Percentiles rank a stretch among this genome's conserved stretches.
phyloP scores from a whole-genome alignment of 1,139 yeast species.

The Suhomyces wounanorum region DNA sequence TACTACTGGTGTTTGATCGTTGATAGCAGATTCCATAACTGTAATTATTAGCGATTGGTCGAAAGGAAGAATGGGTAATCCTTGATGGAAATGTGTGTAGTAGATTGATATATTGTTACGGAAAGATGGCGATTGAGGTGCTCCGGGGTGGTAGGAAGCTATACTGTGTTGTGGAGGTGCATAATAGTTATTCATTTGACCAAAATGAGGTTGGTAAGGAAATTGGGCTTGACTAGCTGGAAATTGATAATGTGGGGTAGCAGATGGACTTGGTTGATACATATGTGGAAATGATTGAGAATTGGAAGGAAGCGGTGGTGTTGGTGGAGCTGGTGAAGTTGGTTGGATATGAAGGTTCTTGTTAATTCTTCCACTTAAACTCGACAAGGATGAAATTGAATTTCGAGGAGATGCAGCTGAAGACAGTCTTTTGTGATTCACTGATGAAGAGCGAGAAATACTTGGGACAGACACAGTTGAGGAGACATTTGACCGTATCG shows the following conservation, averaged over 20 bases:
- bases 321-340: neutral
- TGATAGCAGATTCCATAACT: conserved; percentile 15
- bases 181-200: neutral
- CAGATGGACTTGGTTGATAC: neutral
- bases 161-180: conserved; percentile 1
- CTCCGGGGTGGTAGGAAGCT: conserved; percentile 6
- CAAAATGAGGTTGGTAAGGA: neutral
- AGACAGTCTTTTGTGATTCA: conserved; percentile 14
- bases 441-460: conserved; percentile 10
- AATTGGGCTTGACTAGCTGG: neutral
- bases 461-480: conserved; percentile 8
- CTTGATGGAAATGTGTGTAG: conserved; percentile 54
- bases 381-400: conserved; percentile 47
- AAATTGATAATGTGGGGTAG: conserved; percentile 4
- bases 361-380: conserved; percentile 47
- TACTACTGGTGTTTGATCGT: conserved; percentile 5
- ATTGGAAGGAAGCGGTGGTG: neutral
- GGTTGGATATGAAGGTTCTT: conserved; percentile 23
- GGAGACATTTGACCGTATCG: conserved; percentile 23
- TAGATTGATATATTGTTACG: conserved; percentile 36
- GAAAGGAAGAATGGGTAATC: conserved; percentile 60
- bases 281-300: neutral
- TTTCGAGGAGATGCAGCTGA: conserved; percentile 47
- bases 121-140: conserved; percentile 6
- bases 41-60: conserved; percentile 38